Conservation (phyloP, 2,329 filamentous ascomycete genomes). For the Fusarium guadeloupense region DNA sequence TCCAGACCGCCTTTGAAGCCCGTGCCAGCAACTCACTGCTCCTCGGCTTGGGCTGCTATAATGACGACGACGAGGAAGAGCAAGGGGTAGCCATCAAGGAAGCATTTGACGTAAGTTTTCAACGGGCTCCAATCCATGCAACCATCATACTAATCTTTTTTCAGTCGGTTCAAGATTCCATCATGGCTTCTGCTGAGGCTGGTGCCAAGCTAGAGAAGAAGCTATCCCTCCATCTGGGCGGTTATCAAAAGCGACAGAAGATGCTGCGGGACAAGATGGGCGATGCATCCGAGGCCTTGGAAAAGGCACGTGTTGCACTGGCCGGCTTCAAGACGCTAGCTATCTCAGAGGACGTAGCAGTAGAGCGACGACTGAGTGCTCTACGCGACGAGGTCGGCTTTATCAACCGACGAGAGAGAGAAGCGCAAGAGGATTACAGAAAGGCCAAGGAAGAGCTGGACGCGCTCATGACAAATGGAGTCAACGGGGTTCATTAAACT, state of each 20-base stretch:
- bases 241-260: conserved; percentile 88
- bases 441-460: conserved; percentile 80
- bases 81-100: conserved; percentile 69
- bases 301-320: conserved; percentile 76
- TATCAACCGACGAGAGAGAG: conserved; percentile 82
- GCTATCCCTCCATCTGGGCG: conserved; percentile 84
- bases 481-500: conserved; percentile 53
- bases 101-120: conserved; percentile 74
- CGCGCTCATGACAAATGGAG: conserved; percentile 55
- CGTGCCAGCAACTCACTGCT: conserved; percentile 67
- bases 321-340: conserved; percentile 79
- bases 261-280: conserved; percentile 80
- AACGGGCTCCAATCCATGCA: not conserved
- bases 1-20: conserved; percentile 63
- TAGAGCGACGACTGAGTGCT: conserved; percentile 75
- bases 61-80: conserved; percentile 79
- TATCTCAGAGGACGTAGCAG: conserved; percentile 80
- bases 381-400: conserved; percentile 85
- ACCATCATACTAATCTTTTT: conserved; percentile 25
- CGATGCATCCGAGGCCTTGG: conserved; percentile 77
- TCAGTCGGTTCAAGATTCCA: conserved; percentile 75
- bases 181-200: conserved; percentile 78
- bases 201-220: conserved; percentile 94
- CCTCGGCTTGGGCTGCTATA: conserved; percentile 83
- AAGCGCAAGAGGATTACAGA: conserved; percentile 89